Evolutionary conservation across 1,284 basidiomycete species (phyloP), one percentile per base, ranked within the genome.

Genomic region (Anthracocystis walkeri): DNA sequence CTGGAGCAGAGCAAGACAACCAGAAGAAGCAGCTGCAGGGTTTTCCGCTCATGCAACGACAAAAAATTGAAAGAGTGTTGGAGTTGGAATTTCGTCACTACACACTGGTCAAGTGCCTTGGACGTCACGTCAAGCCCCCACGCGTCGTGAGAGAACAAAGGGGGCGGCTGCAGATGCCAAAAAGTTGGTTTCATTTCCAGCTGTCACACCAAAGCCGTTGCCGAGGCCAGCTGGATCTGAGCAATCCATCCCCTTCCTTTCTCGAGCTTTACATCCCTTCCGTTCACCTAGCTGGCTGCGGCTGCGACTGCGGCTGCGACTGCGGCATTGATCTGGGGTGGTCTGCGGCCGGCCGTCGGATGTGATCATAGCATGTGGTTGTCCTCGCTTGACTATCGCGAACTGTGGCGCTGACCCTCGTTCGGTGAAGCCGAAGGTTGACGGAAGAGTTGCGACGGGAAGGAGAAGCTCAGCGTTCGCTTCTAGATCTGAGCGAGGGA

Each of bases 191-290:
- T 56, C 35, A 38, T 38, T 40, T 57, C 55, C 55, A 57, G 45
- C 55, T 57, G 55, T 57, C 55, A 57, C 53, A 44, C 14, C 6
- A 16, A 18, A 27, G 23, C 31, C 44, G 21, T 57, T 38, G 55
- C 55, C 55, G 55, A 57, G 55, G 27, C 27, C 23, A 54, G 52
- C 25, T 20, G 16, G 27, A 31, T 42, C 1, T 16, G 16, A 52
- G 7, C 38, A n/a, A 5, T 49, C 41, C 42, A 27, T 14, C n/a
- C 18, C 29, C 20, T 48, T 29, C 21, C 20, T 27, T 25, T 23
- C 41, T 38, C 51, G 21, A 20, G 12, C 10, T 50, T 31, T 18
- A 21, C 33, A 12, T 16, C 10, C 11, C 0, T 23, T 50, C 31
- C 20, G 16, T 33, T 33, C 25, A 27, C 27, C 35, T 29, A 7